Conservation (phyloP, 2,329 filamentous ascomycete genomes). For the Claviceps spartinae region DNA sequence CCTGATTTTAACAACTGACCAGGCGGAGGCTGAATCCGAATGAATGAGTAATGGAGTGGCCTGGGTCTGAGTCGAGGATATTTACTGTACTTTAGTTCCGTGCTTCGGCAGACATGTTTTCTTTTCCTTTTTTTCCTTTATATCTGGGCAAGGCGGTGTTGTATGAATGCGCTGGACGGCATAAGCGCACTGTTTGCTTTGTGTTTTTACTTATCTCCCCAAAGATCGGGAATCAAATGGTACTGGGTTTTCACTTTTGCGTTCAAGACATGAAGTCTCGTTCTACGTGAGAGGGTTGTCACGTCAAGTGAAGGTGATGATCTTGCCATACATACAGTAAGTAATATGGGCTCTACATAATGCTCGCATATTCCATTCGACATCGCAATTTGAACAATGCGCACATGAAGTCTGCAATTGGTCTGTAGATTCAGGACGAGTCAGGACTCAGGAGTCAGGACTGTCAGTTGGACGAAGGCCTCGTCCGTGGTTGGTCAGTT, state of each 20-base stretch:
- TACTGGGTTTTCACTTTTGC: slow-evolving; percentile 21
- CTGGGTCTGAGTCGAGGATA: slow-evolving; percentile 4
- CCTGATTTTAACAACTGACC: slow-evolving; percentile 7
- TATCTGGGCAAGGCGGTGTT: slow-evolving; percentile 25
- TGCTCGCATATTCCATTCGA: no score
- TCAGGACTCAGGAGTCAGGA: no score
- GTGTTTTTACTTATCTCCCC: not conserved
- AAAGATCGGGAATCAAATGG: slow-evolving; percentile 18
- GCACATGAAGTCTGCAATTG: no score
- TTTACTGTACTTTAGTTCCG: slow-evolving; percentile 7
- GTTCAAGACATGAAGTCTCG: slow-evolving; percentile 6
- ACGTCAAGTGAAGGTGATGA: no score
- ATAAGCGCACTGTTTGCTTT: slow-evolving; percentile 14
- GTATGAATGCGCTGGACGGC: slow-evolving; percentile 26
- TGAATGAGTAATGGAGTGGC: slow-evolving; percentile 11
- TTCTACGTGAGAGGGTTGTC: no score
- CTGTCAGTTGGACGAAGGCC: no score
- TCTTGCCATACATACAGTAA: no score
- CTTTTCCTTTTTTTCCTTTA: slow-evolving; percentile 17
- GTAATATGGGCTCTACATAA: no score
- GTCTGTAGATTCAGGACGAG: no score
- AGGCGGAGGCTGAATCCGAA: slow-evolving; percentile 45
- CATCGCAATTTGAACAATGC: no score
- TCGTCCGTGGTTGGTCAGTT: no score
- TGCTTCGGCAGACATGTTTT: slow-evolving; percentile 12